Percentiles rank a stretch among this genome's conserved stretches.
Evolutionary conservation across 2,329 filamentous ascomycete genomes (phyloP).

Genomic region (Clarireedia paspali): DNA sequence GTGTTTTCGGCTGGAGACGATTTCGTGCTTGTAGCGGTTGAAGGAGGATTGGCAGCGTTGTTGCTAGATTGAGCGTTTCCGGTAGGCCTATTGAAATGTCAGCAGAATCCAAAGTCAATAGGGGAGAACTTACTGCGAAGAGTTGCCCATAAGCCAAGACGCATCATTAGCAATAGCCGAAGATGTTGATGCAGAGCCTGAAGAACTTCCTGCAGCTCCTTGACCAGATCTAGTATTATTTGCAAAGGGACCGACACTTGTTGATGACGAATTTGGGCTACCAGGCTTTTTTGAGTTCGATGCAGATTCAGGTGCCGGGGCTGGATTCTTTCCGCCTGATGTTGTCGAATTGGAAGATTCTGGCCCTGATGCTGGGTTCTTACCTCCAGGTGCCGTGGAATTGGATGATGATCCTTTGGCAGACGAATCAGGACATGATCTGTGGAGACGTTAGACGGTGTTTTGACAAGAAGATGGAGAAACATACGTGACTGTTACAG

Average conservation of each 20-base stretch:
- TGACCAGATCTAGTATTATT: background rate
- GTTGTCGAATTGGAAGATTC: background rate
- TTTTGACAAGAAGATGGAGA: background rate
- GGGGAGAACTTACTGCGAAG: background rate
- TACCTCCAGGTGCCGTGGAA: background rate
- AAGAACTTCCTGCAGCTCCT: background rate
- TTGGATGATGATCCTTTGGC: background rate
- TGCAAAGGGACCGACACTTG: conserved; percentile 1
- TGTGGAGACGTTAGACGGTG: background rate
- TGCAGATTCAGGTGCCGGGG: background rate
- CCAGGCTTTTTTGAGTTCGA: background rate
- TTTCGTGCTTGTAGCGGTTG: conserved; percentile 2
- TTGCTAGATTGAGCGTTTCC: conserved; percentile 1
- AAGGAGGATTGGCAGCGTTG: background rate
- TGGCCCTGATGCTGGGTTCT: background rate
- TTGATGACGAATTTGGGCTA: background rate
- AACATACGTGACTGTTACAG: conserved; percentile 5
- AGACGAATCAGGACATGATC: background rate
- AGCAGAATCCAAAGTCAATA: background rate
- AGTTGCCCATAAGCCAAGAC: background rate
- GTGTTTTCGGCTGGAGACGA: conserved; percentile 2
- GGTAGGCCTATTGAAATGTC: background rate
- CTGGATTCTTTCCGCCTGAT: background rate
- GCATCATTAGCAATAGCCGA: conserved; percentile 4
- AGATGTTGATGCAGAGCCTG: background rate